These are phyloP conservation scores for Rhodotorula sphaerocarpa DNA, from an alignment of 768 basidiomycete genomes.

Conservation along the genomic window DNA sequence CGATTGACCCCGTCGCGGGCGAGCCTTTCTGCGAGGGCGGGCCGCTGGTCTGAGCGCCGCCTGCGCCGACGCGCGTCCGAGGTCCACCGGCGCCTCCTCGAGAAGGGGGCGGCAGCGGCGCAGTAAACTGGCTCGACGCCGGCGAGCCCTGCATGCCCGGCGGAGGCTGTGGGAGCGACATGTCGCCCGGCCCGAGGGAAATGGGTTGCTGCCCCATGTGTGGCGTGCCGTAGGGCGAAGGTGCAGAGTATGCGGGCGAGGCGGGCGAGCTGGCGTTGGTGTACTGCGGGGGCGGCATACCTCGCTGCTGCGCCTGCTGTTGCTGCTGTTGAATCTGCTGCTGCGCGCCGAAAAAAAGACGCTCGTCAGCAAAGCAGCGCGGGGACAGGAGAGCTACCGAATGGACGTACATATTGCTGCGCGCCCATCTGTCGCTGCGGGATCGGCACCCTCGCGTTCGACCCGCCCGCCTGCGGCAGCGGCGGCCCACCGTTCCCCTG, in stretches of 20 bases:
- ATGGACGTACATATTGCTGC: constrained; percentile 10
- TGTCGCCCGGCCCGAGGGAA: constrained; percentile 1
- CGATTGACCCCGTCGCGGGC: constrained; percentile 4
- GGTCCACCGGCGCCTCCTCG: constrained; percentile 10
- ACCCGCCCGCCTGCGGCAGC: no score
- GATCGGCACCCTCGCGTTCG: no score
- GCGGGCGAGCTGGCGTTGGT: constrained; percentile 26
- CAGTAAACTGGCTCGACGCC: neutral
- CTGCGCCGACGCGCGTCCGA: neutral
- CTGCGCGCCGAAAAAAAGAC: neutral
- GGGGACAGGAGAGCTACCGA: no score
- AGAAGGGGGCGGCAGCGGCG: constrained; percentile 10
- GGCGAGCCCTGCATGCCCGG: constrained; percentile 20
- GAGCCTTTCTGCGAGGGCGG: constrained; percentile 1
- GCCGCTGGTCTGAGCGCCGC: neutral
- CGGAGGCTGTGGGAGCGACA: neutral
- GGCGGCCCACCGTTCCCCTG: no score
- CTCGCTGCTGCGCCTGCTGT: neutral
- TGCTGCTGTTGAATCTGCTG: neutral
- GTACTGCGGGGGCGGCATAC: neutral
- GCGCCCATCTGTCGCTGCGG: no score
- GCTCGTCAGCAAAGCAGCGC: no score
- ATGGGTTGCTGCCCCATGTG: constrained; percentile 20
- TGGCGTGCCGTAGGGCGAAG: constrained; percentile 22
- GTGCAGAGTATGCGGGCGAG: constrained; percentile 23